Percentiles rank a stretch among this genome's conserved stretches.
Conservation (phyloP, 2,329 filamentous ascomycete genomes). For the Fusarium goolgardi region DNA sequence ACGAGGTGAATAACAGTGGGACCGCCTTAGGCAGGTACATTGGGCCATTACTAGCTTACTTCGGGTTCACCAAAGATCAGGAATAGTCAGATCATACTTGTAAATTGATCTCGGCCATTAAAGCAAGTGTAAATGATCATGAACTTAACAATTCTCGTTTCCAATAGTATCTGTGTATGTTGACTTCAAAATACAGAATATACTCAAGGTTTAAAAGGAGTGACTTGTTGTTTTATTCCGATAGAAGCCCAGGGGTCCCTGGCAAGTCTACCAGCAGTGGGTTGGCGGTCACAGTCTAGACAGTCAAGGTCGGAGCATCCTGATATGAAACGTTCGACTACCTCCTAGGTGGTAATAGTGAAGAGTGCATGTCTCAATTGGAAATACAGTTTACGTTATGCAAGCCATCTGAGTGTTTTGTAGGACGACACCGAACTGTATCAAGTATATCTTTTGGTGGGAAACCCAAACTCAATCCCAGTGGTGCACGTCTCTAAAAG, state of each 20-base stretch:
- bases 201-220: background rate
- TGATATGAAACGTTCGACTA: background rate
- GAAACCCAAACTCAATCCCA: background rate
- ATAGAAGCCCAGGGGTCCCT: background rate
- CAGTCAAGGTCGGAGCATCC: background rate
- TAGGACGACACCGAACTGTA: background rate
- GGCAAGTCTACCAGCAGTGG: background rate
- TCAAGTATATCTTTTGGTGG: background rate
- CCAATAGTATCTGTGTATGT: background rate
- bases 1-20: conserved; percentile 30
- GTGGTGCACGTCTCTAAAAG: background rate
- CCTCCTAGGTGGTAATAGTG: background rate
- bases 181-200: background rate
- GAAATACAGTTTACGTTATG: background rate
- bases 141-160: background rate
- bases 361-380: background rate
- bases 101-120: background rate
- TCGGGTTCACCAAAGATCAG: background rate
- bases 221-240: background rate
- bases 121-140: background rate
- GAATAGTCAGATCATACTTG: background rate
- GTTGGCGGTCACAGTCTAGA: conserved; percentile 1
- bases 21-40: conserved; percentile 6
- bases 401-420: background rate
- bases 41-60: conserved; percentile 17